Base-by-base conservation (phyloP, 2,329 filamentous ascomycete species). In the Raffaelea deltoideospora region DNA sequence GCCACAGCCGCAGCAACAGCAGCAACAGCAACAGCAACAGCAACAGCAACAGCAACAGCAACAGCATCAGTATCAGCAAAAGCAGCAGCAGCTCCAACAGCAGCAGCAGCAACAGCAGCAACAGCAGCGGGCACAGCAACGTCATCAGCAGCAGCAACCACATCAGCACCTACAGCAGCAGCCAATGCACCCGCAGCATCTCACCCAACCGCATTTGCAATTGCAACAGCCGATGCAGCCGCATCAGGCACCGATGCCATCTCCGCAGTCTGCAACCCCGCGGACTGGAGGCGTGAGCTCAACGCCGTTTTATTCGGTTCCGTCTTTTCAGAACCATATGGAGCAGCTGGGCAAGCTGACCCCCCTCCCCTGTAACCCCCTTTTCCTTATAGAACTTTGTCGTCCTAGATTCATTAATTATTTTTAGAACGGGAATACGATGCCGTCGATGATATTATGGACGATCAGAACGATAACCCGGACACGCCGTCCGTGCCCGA, bases 361-460 rank as follows among this genome's bases (percentile, higher is more conserved):
- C 67, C 64, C 50, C 58, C 60, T 61, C 58, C 24, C 10, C 66
- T 56, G 67, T 53, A n/a, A n/a, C 9, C 26, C 19, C 30, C n/a
- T 11, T 49, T 51, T 50, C 47, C 43, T 50, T 52, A 67, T 67
- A 64, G 67, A 70, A 62, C 65, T 72, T 55, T 75, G 68, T 69
- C 67, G 67, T 76, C 67, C 69, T 74, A 76, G 67, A 63, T 69
- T 79, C 64, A 81, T 71, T 67, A 55, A 61, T 58, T 75, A 60
- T 64, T 52, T 69, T 66, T 65, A 95, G 88, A 96, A 65, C 86
- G 93, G 69, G 88, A 96, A 65, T 96, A 95, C 62, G 87, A 95
- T 56, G 80, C 84, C 38, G 82, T 85, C 61, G 74, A 73, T 56
- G 85, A 88, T 50, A 82, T 93, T 69, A 76, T 92, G 56, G 87